Evolutionary conservation across 164 flowering plant genomes (phyloP).

Genomic region (Aristolochia californica): DNA sequence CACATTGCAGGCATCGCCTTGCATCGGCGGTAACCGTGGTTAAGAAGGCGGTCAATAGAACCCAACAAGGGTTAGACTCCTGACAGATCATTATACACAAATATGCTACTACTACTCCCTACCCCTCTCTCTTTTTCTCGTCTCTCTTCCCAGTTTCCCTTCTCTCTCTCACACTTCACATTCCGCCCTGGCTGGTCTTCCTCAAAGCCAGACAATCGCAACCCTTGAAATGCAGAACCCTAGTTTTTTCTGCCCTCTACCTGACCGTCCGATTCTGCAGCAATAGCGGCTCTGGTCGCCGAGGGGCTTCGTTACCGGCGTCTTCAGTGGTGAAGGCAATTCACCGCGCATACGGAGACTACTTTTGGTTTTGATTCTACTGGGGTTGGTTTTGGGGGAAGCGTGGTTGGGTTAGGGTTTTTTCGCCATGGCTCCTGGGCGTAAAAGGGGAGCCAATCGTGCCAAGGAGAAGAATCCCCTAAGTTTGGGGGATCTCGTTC

Average conservation of each 20-base stretch:
- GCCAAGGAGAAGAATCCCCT: constrained; percentile 37
- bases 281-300: background rate
- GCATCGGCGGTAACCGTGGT: too few relatives aligned
- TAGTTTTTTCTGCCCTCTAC: background rate
- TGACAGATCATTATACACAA: too few relatives aligned
- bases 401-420: constrained; percentile 17
- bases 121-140: too few relatives aligned
- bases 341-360: background rate
- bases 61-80: too few relatives aligned
- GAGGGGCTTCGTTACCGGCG: background rate
- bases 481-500: constrained; percentile 94
- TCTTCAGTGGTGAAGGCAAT: background rate
- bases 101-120: background rate
- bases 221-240: background rate
- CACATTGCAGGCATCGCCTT: too few relatives aligned
- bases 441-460: constrained; percentile 55
- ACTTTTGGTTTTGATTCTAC: background rate
- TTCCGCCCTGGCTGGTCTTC: background rate
- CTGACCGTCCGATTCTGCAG: background rate
- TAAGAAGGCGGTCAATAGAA: too few relatives aligned
- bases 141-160: background rate
- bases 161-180: background rate
- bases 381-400: constrained; percentile 7
- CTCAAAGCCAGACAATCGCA: background rate
- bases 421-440: constrained; percentile 70